phyloP scores from a whole-genome alignment of 2,329 filamentous ascomycete species.

The Paecilomyces formosus region DNA sequence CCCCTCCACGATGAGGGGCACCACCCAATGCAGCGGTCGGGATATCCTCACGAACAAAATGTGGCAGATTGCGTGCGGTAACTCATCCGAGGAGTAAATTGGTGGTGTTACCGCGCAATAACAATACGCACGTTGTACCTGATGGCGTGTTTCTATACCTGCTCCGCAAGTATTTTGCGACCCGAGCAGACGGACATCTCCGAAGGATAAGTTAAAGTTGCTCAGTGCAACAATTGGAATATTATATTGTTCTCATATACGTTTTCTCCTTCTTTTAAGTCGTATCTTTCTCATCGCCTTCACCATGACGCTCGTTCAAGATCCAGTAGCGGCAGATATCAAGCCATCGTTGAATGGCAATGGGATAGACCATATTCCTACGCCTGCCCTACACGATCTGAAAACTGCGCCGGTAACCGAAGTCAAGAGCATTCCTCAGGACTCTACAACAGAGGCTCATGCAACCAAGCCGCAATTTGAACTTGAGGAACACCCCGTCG shows the following conservation, averaged over 20 bases:
- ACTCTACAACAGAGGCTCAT: background rate
- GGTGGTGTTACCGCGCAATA: background rate
- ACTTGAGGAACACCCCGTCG: conserved; percentile 40
- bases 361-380: background rate
- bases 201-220: background rate
- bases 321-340: background rate
- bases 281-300: background rate
- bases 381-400: background rate
- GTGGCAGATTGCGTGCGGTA: background rate
- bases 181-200: background rate
- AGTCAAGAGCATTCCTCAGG: background rate
- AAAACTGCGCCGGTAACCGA: background rate
- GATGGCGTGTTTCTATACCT: no score
- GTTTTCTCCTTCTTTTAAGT: background rate
- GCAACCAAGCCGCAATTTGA: conserved; percentile 17
- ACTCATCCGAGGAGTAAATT: background rate
- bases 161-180: background rate
- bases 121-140: background rate
- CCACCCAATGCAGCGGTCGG: background rate
- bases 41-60: background rate
- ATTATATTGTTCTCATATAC: background rate
- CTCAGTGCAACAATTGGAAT: background rate
- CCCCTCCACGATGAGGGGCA: background rate
- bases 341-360: background rate
- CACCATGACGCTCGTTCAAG: background rate